Conservation (phyloP, 257 asterid genomes). For the Przewalskia tangutica region DNA sequence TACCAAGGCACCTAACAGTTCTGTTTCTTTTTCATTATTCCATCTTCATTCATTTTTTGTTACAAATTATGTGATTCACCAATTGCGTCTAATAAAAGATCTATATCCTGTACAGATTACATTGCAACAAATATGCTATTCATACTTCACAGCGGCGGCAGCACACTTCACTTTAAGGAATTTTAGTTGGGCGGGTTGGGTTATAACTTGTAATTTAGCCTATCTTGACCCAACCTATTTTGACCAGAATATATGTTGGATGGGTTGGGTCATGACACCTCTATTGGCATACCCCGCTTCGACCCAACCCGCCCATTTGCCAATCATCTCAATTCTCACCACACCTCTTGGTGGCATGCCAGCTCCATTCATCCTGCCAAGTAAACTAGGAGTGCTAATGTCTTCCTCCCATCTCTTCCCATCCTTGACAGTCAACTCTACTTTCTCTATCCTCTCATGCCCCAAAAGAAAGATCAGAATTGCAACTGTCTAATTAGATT, state of each 20-base stretch:
- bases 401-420: no score
- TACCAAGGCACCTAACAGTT: neutral
- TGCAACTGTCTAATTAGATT: neutral
- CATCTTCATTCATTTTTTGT: neutral
- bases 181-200: no score
- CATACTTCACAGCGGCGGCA: neutral
- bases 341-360: neutral
- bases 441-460: no score
- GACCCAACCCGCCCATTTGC: no score
- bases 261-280: neutral
- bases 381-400: neutral
- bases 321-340: neutral
- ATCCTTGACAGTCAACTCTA: no score
- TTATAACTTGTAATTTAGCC: no score
- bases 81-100: no score
- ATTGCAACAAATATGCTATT: neutral
- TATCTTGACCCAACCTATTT: neutral
- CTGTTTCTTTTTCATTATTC: neutral
- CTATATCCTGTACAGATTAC: no score
- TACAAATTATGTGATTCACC: no score
- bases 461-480: neutral
- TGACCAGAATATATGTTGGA: neutral
- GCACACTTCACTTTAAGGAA: no score
- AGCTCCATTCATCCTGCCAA: neutral
- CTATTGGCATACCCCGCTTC: no score